Base-by-base conservation (phyloP, 139 green algal genomes). In the Coccomyxa sp. region DNA sequence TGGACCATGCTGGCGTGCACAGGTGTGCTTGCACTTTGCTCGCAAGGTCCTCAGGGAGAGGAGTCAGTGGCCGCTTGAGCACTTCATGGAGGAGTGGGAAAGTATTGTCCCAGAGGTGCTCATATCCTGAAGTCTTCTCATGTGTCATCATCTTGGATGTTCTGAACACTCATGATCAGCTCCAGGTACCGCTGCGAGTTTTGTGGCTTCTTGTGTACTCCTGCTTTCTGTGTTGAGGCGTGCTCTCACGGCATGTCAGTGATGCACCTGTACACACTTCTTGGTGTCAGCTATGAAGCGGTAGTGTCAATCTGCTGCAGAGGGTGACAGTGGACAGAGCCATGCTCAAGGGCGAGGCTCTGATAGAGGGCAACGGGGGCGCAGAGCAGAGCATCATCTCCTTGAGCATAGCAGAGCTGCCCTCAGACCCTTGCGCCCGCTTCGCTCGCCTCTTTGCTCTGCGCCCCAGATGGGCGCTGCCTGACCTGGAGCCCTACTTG, bases 11-110 rank as follows among this genome's bases (percentile, higher is more conserved):
- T 16, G 22, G 37, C 27, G 12, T 34, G 29, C 34, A 40, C 72
- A 37, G 50, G 41, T 88, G 22, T 87, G 81, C 73, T 50, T 85
- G 70, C 79, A 88, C 74, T 88, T 86, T 73, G 86, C 86, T 0
- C 64, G 70, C 29, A 81, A 87, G 75, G 73, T 87, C 36, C 77
- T 88, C 58, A 9, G 4, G 6, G 24, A 81, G 54, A 74, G 18
- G 58, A 64, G 16, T 39, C 5, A 5, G 7, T n/a, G 68, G 40
- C 54, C 71, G 55, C 35, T 12, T 7, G 79, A 73, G 0, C 36
- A 75, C 36, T 87, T 88, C 73, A 55, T 79, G 64, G 55, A 75
- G n/a, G 81, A 78, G 0, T 88, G 86, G 83, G 14, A 38, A 39
- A 36, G 33, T n/a, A n/a, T 36, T 18, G 16, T 75, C 14, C 36